Evolutionary conservation across 371 early-diverging fungal genomes (phyloP), one percentile per base, ranked within the genome.

Genomic region (Parasitella parasitica): DNA sequence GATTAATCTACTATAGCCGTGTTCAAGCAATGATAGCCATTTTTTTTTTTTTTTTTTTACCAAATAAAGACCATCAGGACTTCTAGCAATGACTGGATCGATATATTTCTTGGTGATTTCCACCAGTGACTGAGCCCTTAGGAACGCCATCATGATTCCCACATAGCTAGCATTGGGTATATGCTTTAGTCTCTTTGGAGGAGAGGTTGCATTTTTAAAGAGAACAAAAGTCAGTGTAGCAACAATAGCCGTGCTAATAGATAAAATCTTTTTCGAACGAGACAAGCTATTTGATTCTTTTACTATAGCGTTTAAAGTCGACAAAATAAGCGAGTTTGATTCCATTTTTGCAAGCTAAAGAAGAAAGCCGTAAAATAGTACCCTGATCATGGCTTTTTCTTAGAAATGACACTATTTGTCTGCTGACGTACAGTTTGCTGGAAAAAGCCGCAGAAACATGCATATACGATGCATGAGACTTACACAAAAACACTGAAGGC

Each of bases 141-240:
- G 22, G 6, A 36, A 54, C 6, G 37, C 54, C 37, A 20, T 35
- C 54, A 54, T 37, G 24, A 54, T 54, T 18, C 26, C 18, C 2
- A 54, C 12, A 54, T 54, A 54, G 16, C n/a, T 36, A 3, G 32
- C 54, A 27, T 49, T 18, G 4, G 59, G 50, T 24, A 58, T 58
- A 24, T 58, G 59, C 6, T 28, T 49, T 8, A 58, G 26, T 30
- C 30, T 16, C 24, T 58, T 28, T n/a, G 59, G 59, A 6, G 50
- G 59, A 4, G 36, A 46, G 2, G 37, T 24, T 24, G 35, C 18
- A 22, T 50, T 58, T n/a, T 49, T 58, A 18, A 24, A 54, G 1
- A 18, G 2, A 6, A 41, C 15, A 41, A 30, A 56, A 18, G 41
- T 27, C 4, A 41, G 7, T 4, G 56, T 41, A 2, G 28, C 16